Conservation (phyloP, 2,329 filamentous ascomycete genomes). For the Phaeomoniella chlamydospora region DNA sequence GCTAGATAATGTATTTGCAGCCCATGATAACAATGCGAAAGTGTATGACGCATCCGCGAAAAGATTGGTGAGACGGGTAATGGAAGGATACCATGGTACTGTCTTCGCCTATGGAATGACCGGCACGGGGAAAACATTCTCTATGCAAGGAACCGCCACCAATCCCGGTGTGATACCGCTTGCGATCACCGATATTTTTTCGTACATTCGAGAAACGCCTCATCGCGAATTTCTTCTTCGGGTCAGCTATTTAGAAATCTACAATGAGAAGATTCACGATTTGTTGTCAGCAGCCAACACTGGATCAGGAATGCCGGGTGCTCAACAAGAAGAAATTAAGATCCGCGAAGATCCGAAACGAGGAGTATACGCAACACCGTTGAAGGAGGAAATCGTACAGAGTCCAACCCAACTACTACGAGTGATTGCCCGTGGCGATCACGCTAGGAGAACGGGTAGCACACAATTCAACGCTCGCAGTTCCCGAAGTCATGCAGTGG, state of each 20-base stretch:
- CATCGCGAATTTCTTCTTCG: conserved; percentile 85
- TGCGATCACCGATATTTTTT: conserved; percentile 97
- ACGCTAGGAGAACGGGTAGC: conserved; percentile 77
- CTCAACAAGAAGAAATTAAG: conserved; percentile 82
- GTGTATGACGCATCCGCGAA: conserved; percentile 94
- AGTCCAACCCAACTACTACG: conserved; percentile 88
- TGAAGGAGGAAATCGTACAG: conserved; percentile 98
- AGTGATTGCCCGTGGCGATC: conserved; percentile 88
- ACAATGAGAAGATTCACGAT: conserved; percentile 96
- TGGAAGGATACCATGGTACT: conserved; percentile 98
- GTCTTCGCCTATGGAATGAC: conserved; percentile 99
- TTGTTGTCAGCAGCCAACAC: conserved; percentile 62
- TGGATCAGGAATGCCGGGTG: conserved; percentile 34
- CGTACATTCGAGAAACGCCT: conserved; percentile 93
- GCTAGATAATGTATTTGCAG: conserved; percentile 88
- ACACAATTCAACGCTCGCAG: conserved; percentile 95
- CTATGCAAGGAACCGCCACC: conserved; percentile 94
- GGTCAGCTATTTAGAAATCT: conserved; percentile 97
- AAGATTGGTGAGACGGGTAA: conserved; percentile 83
- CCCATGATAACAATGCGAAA: conserved; percentile 82
- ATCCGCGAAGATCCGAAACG: conserved; percentile 90
- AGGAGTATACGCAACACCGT: conserved; percentile 85
- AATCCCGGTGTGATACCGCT: conserved; percentile 93
- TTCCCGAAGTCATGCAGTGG: conserved; percentile 93
- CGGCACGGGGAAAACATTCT: conserved; percentile 96